Percentiles rank a stretch among this genome's conserved stretches.
phyloP scores from a whole-genome alignment of 2,329 filamentous ascomycete genomes.

The Pestalotiopsis sp. region DNA sequence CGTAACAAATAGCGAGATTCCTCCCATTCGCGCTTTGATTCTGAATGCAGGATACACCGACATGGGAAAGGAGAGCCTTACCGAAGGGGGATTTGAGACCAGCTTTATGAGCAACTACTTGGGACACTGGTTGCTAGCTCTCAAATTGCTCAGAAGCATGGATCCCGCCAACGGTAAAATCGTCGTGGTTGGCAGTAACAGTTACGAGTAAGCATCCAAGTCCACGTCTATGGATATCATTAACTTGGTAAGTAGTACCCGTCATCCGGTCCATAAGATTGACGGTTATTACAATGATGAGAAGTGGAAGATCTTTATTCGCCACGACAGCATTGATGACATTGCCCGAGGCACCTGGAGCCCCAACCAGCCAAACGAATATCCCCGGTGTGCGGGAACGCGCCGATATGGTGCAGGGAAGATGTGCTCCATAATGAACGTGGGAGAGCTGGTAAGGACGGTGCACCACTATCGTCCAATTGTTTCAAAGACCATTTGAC shows the following conservation, averaged over 20 bases:
- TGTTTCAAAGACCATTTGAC: slow-evolving; percentile 5
- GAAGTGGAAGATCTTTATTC: slow-evolving; percentile 9
- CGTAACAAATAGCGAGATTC: slow-evolving; percentile 24
- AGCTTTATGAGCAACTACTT: slow-evolving; percentile 36
- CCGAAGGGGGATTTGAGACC: slow-evolving; percentile 31
- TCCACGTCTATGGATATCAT: not conserved
- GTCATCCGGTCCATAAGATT: not conserved
- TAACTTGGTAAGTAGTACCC: not conserved
- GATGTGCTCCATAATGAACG: slow-evolving; percentile 6
- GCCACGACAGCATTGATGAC: slow-evolving; percentile 14
- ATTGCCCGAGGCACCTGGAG: slow-evolving; percentile 31
- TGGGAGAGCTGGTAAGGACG: not conserved
- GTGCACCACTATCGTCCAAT: not conserved
- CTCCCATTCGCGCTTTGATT: slow-evolving; percentile 29
- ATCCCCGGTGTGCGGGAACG: slow-evolving; percentile 24
- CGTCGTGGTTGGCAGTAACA: slow-evolving; percentile 30
- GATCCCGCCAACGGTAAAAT: slow-evolving; percentile 33
- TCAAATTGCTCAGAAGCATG: slow-evolving; percentile 37
- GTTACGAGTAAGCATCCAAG: not conserved
- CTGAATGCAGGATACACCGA: slow-evolving; percentile 27
- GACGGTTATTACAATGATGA: slow-evolving; percentile 5
- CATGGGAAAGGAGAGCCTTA: slow-evolving; percentile 27
- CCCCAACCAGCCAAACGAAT: slow-evolving; percentile 18
- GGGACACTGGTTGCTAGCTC: slow-evolving; percentile 32
- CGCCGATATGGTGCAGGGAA: slow-evolving; percentile 37